Percentiles rank a stretch among this genome's conserved stretches.
Conservation (phyloP, 371 early-diverging fungal genomes). For the Chytridium lagenaria region DNA sequence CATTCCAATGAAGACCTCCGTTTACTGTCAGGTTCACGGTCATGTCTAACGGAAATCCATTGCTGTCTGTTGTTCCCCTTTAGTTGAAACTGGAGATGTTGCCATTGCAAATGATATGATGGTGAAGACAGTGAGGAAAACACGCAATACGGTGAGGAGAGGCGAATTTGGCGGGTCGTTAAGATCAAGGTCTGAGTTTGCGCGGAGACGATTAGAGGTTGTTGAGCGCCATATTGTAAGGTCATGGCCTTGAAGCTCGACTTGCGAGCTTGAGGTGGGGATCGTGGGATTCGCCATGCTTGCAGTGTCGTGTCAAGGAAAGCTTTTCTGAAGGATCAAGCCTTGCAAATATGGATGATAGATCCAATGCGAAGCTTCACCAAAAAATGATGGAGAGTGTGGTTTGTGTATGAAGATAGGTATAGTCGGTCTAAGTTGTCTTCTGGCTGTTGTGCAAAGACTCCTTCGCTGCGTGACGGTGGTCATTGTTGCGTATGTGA, state of each 20-base stretch:
- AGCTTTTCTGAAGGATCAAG: too few relatives aligned
- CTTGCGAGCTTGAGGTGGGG: too few relatives aligned
- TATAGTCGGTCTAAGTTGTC: too few relatives aligned
- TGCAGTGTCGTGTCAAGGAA: too few relatives aligned
- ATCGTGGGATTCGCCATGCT: too few relatives aligned
- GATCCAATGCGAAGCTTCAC: too few relatives aligned
- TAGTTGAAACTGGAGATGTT: constrained; percentile 22
- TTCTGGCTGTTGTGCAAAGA: too few relatives aligned
- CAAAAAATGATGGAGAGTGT: too few relatives aligned
- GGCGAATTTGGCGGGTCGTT: constrained; percentile 13
- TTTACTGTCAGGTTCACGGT: constrained; percentile 35
- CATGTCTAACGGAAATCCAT: constrained; percentile 21
- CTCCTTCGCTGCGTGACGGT: too few relatives aligned
- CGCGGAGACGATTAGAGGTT: constrained; percentile 18
- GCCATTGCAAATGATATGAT: constrained; percentile 29
- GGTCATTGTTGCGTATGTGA: too few relatives aligned
- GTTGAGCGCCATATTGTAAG: constrained; percentile 31
- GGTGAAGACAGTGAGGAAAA: constrained; percentile 32
- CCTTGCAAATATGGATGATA: too few relatives aligned
- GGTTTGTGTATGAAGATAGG: too few relatives aligned
- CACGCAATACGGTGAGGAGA: constrained; percentile 24
- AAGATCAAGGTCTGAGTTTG: constrained; percentile 15
- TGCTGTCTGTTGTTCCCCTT: neutral
- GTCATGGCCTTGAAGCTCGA: neutral
- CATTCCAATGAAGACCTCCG: constrained; percentile 9